Evolutionary conservation across 139 green algal genomes (phyloP).

Genomic region (Volvox africanus): DNA sequence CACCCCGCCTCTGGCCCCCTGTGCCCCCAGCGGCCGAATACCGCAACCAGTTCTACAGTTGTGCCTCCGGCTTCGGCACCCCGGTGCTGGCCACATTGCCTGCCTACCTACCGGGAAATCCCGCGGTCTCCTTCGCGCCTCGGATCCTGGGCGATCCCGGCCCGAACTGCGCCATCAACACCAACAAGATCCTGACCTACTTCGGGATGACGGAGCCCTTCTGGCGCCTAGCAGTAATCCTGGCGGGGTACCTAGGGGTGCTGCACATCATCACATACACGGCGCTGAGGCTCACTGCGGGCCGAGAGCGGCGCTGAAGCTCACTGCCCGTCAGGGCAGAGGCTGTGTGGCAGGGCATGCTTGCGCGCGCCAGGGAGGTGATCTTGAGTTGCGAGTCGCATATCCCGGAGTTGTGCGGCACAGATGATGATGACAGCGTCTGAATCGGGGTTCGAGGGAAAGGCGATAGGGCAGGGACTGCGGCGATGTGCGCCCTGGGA

Average conservation of each 20-base stretch:
- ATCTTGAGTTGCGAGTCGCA: too few species aligned
- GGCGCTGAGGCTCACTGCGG: conserved; percentile 45
- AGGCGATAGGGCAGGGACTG: too few species aligned
- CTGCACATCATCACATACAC: conserved; percentile 47
- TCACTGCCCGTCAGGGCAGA: too few species aligned
- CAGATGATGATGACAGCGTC: too few species aligned
- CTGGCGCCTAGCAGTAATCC: conserved; percentile 26
- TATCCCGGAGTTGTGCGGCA: too few species aligned
- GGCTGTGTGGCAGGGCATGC: too few species aligned
- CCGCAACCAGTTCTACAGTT: conserved; percentile 45
- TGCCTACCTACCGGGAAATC: conserved; percentile 53
- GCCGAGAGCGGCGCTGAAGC: conserved; percentile 28
- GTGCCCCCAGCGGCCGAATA: conserved; percentile 43
- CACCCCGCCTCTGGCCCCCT: neutral
- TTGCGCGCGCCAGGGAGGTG: too few species aligned
- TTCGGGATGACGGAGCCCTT: conserved; percentile 50
- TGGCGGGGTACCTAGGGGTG: conserved; percentile 55
- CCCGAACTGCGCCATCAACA: conserved; percentile 45
- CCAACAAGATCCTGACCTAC: conserved; percentile 46
- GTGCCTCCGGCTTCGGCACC: conserved; percentile 53
- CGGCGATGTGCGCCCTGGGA: too few species aligned
- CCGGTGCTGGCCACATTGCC: conserved; percentile 44
- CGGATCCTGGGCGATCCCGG: conserved; percentile 16
- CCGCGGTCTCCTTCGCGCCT: neutral
- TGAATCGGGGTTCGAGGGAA: too few species aligned